These are phyloP conservation scores for Gossypium longicalyx DNA, from an alignment of 345 rosid species.

Conservation along the genomic window DNA sequence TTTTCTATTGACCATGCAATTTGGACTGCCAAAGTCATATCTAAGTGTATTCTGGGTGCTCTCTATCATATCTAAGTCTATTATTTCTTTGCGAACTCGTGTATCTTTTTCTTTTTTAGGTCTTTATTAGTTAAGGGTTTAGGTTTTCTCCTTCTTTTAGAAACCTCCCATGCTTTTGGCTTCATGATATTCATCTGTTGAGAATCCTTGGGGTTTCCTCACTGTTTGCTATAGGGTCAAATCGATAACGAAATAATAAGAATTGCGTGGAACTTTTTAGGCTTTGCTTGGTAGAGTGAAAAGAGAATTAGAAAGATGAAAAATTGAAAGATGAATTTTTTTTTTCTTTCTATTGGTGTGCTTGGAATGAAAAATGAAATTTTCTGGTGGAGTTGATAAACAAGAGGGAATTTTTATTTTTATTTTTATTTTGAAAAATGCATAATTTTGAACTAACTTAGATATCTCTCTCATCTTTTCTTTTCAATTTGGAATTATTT, in stretches of 20 bases:
- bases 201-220: constrained; percentile 12
- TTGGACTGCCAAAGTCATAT: neutral
- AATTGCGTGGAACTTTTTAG: neutral
- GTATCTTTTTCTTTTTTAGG: neutral
- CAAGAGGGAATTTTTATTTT: no score
- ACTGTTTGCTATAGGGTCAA: neutral
- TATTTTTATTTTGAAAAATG: no score
- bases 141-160: constrained; percentile 5
- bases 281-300: no score
- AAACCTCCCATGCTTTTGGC: constrained; percentile 14
- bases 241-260: neutral
- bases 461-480: no score
- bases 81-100: neutral
- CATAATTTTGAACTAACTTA: no score
- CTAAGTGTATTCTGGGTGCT: neutral
- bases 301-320: no score
- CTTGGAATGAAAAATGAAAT: no score
- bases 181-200: neutral
- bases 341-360: no score
- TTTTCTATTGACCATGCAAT: neutral
- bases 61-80: neutral
- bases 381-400: no score
- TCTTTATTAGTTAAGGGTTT: neutral
- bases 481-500: no score
- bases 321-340: no score